phyloP scores from a whole-genome alignment of 2,329 filamentous ascomycete species.

The Arthroderma uncinatum region DNA sequence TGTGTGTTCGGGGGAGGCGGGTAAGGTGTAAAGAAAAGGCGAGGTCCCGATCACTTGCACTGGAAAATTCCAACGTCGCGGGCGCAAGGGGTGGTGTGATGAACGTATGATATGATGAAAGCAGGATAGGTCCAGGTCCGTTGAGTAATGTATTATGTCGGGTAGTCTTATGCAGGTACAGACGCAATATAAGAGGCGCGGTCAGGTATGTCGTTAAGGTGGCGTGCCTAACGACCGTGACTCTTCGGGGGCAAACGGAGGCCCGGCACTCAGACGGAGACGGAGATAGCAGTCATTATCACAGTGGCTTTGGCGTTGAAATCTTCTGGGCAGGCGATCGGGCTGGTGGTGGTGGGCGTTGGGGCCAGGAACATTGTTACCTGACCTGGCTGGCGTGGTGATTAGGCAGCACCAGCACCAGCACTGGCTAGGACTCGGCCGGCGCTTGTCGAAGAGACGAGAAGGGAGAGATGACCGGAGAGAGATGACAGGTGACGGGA shows the following conservation, averaged over 20 bases:
- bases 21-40: not conserved
- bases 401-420: not conserved
- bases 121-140: too few species aligned
- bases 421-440: not conserved
- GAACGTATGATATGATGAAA: too few species aligned
- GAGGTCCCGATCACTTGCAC: not conserved
- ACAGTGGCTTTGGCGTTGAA: not conserved
- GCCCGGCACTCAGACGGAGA: not conserved
- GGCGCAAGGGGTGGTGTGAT: not conserved
- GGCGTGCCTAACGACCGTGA: not conserved
- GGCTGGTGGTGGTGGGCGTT: not conserved
- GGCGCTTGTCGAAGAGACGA: not conserved
- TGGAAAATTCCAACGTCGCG: not conserved
- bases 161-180: too few species aligned
- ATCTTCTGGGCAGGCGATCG: not conserved
- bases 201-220: not conserved
- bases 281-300: not conserved
- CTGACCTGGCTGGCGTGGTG: not conserved
- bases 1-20: not conserved
- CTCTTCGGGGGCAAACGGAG: not conserved
- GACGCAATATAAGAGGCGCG: not conserved
- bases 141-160: too few species aligned
- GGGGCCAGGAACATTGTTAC: constrained; percentile 1
- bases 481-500: not conserved
- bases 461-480: not conserved